Base-by-base conservation (phyloP, 768 basidiomycete species). In the Coprinopsis strossmayeri region DNA sequence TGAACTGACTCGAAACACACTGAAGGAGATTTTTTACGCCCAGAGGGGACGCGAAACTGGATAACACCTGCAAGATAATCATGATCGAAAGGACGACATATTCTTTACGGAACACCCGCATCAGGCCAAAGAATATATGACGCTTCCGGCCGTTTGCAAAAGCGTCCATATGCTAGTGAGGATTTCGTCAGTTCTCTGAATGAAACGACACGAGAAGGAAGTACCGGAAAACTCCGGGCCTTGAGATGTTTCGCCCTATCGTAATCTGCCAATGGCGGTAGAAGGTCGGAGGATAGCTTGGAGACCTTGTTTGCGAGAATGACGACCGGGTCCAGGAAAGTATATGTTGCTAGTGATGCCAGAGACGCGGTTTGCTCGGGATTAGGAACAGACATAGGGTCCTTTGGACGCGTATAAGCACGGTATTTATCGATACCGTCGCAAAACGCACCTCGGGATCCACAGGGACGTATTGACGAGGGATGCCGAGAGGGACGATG, bases 251-350 rank as follows among this genome's bases (percentile, higher is more conserved):
- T 50, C 3, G 66, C 62, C 47, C 62, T 50, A 52, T 87, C 84
- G 48, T 78, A 78, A 50, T 87, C 83, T 2, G 81, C 79, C 65
- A 87, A 71, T 1, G 78, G 78, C 12, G 83, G 82, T 25, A 84
- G 63, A 47, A 80, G 63, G 43, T 84, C 79, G 37, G 70, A 65
- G 0, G 76, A 59, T 0, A 83, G 59, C 57, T 74, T 76, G 2
- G 71, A 61, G 23, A 73, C 53, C 13, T 68, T 64, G 49, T 73
- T 72, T 3, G 76, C 78, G 26, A 66, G 56, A 46, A 69, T 69
- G 18, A 84, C 63, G 45, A 76, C 61, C 1, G 72, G 69, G 50
- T 86, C 79, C 54, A 86, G 61, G 66, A 76, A 87, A 18, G 68
- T 64, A 59, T 75, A 84, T 11, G 70, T 59, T 3, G 69, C 38